Conservation (phyloP, 1,284 basidiomycete genomes). For the Exobasidium cylindrosporum region DNA sequence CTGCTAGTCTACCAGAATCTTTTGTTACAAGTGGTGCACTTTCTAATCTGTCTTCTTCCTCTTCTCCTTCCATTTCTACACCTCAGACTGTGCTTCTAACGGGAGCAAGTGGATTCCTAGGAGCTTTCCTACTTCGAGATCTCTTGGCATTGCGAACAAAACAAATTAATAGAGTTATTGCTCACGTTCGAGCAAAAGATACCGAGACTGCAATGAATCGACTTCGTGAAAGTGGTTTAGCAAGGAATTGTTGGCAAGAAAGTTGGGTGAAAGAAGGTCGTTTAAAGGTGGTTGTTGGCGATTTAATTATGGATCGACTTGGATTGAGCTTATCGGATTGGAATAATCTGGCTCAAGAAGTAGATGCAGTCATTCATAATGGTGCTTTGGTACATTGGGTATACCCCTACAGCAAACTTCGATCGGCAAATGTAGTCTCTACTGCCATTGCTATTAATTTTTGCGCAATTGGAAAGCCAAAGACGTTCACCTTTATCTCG, state of each 20-base stretch:
- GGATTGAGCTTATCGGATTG: conserved; percentile 71
- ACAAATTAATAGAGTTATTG: conserved; percentile 80
- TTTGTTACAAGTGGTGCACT: conserved; percentile 17
- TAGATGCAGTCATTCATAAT: conserved; percentile 87
- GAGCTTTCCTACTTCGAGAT: conserved; percentile 84
- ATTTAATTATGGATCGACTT: conserved; percentile 71
- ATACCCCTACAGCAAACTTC: conserved; percentile 91
- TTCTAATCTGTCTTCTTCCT: background rate
- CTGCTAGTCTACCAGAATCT: conserved; percentile 55
- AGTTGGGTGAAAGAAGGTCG: conserved; percentile 71
- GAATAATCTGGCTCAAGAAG: conserved; percentile 69
- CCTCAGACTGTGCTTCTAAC: conserved; percentile 80
- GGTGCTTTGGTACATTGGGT: conserved; percentile 99
- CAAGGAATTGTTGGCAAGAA: conserved; percentile 89
- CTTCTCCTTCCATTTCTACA: conserved; percentile 24
- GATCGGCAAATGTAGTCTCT: conserved; percentile 83
- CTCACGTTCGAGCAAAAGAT: conserved; percentile 76
- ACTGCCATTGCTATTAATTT: conserved; percentile 81
- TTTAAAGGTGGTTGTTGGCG: conserved; percentile 83
- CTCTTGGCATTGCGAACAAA: conserved; percentile 65
- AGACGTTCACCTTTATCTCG: conserved; percentile 85
- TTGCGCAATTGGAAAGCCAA: conserved; percentile 70
- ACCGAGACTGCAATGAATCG: conserved; percentile 68
- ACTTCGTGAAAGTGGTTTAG: conserved; percentile 72
- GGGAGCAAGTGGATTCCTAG: conserved; percentile 94